Evolutionary conservation across 108 stramenopile genomes (phyloP), one percentile per base, ranked within the genome.

Genomic region (Schizochytrium sp.): DNA sequence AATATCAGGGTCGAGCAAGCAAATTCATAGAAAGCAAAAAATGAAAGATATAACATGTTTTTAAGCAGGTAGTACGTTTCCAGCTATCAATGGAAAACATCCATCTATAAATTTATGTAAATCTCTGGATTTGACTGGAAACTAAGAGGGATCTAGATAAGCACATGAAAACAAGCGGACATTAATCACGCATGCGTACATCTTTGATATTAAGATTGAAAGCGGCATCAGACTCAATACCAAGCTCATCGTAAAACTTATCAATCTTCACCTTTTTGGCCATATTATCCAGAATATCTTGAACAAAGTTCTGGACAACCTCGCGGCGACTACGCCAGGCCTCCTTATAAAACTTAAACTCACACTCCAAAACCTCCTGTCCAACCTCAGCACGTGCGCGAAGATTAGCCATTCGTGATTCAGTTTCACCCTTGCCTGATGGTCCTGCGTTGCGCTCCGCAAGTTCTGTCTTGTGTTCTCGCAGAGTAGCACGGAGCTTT

Each of bases 181-280:
- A 28, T 69, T 38, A 69, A 44, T 69, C 64, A 44, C 15, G 64
- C 10, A 69, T 38, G 28, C 64, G 64, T 2, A 69, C 64, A 8
- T 69, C 64, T 12, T 44, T 38, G 64, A 69, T 69, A 15, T 69
- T 69, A 44, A 69, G 42, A 38, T 69, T 69, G 19, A 69, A 28
- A 44, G 44, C 64, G 64, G 64, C 64, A 44, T 69, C 64, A 44
- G 64, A 69, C 64, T 69, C 64, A 44, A 69, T 69, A 44, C 64
- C 64, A 69, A 69, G 40, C 42, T 69, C 64, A 38, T 69, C 64
- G 28, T 28, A 69, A 44, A 69, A 69, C 64, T 69, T 69, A 44
- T 69, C 64, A 44, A 69, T 7, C 28, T 69, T 69, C 42, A 69
- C 64, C 28, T 69, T 69, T 69, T 69, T 69, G 64, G 64, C 15